Base-by-base conservation (phyloP, 23 red algal species). In the Gracilaria gracilis region DNA sequence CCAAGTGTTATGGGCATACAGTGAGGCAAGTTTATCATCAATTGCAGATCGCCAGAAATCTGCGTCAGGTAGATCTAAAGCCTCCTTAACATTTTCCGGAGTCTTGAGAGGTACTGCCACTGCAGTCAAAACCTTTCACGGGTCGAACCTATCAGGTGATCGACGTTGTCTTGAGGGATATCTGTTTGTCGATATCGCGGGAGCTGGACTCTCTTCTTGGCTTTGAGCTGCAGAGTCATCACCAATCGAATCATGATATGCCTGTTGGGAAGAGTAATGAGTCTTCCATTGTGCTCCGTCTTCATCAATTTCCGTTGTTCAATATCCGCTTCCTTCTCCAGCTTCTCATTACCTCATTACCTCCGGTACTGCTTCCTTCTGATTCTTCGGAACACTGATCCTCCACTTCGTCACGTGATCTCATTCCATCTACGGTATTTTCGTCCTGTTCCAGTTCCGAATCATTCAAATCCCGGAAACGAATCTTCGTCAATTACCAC, bases 11-110 rank as follows among this genome's bases (percentile, higher is more conserved):
- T 89, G 70, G 4, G 21, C 49, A 15, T 65, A 13, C 20, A 89
- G 39, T 27, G 74, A 79, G 28, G 40, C 1, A 24, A 89, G 9
- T 51, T 89, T 53, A 28, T 42, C 38, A 55, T 79, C n/a, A 40
- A 79, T 89, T 20, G 85, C 85, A 2, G 47, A 9, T 69, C 80
- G 79, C 70, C 85, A 89, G 2, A 57, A 5, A 27, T 38, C 85
- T 28, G 71, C 53, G 46, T 89, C 85, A 12, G 7, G 31, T 11
- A 38, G 21, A 9, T 13, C 9, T 8, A 66, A 34, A 4, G 55
- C 81, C 29, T 84, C 59, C 17, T 2, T 27, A 31, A 86, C 82
- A 29, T 1, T 70, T 12, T 35, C 24, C 29, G 38, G 39, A 20
- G 7, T 61, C 1, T 25, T 14, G 6, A 1, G 9, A 29, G 48